Conservation (phyloP, 2,329 filamentous ascomycete species). For the Aspergillus piperis region DNA sequence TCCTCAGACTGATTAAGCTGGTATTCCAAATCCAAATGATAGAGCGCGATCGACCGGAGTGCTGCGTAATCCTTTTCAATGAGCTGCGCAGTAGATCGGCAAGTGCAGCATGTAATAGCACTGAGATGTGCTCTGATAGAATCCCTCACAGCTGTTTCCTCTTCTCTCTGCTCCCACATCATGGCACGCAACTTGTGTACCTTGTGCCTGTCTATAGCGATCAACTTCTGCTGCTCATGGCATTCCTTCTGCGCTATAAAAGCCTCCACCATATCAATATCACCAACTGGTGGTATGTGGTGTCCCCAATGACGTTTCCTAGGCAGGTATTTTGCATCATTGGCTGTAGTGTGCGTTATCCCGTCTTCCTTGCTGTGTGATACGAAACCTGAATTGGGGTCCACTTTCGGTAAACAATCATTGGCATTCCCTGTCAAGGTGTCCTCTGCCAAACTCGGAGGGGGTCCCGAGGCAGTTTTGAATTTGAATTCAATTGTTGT, state of each 20-base stretch:
- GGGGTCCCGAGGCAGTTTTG: not conserved
- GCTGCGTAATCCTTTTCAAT: slow-evolving; percentile 21
- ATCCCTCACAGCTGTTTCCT: slow-evolving; percentile 23
- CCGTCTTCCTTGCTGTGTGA: not conserved
- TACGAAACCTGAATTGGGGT: not conserved
- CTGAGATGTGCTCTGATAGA: slow-evolving; percentile 28
- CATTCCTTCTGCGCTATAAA: not conserved
- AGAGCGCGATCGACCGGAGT: slow-evolving; percentile 23
- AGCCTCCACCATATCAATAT: not conserved
- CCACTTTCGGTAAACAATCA: no score
- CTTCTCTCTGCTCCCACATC: slow-evolving; percentile 28
- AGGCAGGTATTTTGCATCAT: not conserved
- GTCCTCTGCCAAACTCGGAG: not conserved
- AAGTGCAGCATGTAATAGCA: not conserved
- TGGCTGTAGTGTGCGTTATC: not conserved
- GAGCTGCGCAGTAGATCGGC: not conserved
- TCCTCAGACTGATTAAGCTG: slow-evolving; percentile 29
- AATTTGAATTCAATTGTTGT: not conserved
- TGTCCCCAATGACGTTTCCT: not conserved
- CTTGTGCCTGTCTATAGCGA: slow-evolving; percentile 21
- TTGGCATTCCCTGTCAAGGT: not conserved
- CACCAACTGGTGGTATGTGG: not conserved
- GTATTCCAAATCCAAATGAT: slow-evolving; percentile 28
- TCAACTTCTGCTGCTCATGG: slow-evolving; percentile 16
- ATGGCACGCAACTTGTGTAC: slow-evolving; percentile 26